These are phyloP conservation scores for Colletotrichum eleusines DNA, from an alignment of 2,329 filamentous ascomycete genomes.

Conservation along the genomic window DNA sequence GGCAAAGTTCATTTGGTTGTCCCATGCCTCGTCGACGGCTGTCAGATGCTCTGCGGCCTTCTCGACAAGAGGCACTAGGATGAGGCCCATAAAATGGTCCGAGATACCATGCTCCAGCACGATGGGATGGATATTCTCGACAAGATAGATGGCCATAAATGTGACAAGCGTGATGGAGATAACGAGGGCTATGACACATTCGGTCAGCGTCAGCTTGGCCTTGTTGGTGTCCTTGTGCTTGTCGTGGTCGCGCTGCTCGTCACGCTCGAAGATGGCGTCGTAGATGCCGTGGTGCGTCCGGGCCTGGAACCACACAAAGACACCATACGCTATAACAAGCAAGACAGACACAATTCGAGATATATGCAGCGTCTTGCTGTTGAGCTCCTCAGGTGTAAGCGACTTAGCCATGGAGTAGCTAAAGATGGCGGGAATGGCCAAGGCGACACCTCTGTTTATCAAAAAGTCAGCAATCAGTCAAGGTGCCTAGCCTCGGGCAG, in stretches of 20 bases:
- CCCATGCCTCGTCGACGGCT: constrained; percentile 86
- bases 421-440: constrained; percentile 67
- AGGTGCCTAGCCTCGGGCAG: background rate
- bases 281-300: constrained; percentile 82
- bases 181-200: constrained; percentile 74
- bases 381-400: constrained; percentile 54
- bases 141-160: constrained; percentile 79
- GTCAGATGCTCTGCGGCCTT: constrained; percentile 89
- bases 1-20: constrained; percentile 86
- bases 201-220: constrained; percentile 79
- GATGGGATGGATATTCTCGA: constrained; percentile 76
- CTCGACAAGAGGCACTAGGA: constrained; percentile 84
- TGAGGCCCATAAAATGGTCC: constrained; percentile 74
- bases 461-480: constrained; percentile 3
- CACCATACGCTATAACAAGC: constrained; percentile 75
- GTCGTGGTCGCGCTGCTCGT: constrained; percentile 77
- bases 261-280: constrained; percentile 77
- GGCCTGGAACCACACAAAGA: constrained; percentile 80
- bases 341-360: constrained; percentile 79
- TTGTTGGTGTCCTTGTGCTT: constrained; percentile 69
- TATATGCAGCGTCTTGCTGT: constrained; percentile 69
- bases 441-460: constrained; percentile 49
- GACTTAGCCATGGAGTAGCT: constrained; percentile 54
- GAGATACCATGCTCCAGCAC: constrained; percentile 60
- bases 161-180: constrained; percentile 77